phyloP scores from a whole-genome alignment of 1,139 yeast genomes.

The Suhomyces atakaporum region DNA sequence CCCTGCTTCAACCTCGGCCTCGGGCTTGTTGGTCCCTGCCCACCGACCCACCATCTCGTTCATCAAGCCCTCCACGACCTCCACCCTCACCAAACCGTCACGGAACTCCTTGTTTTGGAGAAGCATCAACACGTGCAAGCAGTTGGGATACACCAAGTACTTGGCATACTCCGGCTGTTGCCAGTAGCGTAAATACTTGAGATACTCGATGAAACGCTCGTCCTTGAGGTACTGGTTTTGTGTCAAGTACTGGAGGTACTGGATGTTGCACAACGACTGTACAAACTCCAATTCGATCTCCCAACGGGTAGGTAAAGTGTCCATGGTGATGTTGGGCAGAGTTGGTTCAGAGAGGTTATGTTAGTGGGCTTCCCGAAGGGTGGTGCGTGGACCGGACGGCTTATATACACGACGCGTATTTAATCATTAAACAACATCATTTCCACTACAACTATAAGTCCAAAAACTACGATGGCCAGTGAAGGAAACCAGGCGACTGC shows the following conservation, averaged over 20 bases:
- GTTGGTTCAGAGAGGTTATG: not conserved
- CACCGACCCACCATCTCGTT: slow-evolving; percentile 77
- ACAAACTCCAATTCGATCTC: slow-evolving; percentile 83
- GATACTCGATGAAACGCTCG: slow-evolving; percentile 60
- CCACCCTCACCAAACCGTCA: slow-evolving; percentile 54
- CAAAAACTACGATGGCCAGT: no score
- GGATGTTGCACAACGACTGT: slow-evolving; percentile 79
- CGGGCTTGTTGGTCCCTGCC: slow-evolving; percentile 47
- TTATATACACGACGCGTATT: no score
- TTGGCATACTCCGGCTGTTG: slow-evolving; percentile 64
- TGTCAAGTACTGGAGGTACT: slow-evolving; percentile 71
- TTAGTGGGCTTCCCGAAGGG: not conserved
- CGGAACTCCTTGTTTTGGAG: slow-evolving; percentile 60
- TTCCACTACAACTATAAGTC: no score
- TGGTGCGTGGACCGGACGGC: no score
- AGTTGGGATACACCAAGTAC: slow-evolving; percentile 71
- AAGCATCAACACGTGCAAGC: slow-evolving; percentile 64
- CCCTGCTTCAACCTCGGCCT: slow-evolving; percentile 3
- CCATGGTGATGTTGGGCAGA: slow-evolving; percentile 3
- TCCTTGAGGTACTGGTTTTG: slow-evolving; percentile 69
- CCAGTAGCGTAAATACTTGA: slow-evolving; percentile 76
- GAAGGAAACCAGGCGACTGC: no score
- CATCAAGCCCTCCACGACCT: slow-evolving; percentile 60
- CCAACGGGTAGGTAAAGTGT: slow-evolving; percentile 66
- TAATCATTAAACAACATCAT: no score